Evolutionary conservation across 2,329 filamentous ascomycete species (phyloP).

Genomic region (Fusarium metavorans): DNA sequence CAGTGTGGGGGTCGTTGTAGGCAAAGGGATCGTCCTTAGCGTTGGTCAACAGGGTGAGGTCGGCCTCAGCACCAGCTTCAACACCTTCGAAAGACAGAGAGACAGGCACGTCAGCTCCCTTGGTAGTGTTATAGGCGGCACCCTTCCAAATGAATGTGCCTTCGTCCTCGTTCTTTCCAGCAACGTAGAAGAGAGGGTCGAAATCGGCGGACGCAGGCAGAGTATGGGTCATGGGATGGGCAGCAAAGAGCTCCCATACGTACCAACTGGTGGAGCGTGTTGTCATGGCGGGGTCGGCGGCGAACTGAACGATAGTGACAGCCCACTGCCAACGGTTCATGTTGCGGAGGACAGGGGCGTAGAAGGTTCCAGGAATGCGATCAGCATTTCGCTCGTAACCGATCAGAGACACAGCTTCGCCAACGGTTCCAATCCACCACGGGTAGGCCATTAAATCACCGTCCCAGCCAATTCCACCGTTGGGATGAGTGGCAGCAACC

Average conservation of each 20-base stretch:
- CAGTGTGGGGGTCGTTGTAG: constrained; percentile 57
- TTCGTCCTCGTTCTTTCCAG: constrained; percentile 57
- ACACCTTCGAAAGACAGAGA: constrained; percentile 60
- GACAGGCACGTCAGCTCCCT: constrained; percentile 58
- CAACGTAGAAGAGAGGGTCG: constrained; percentile 63
- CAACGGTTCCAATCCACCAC: constrained; percentile 71
- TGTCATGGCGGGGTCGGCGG: constrained; percentile 60
- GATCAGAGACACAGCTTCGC: constrained; percentile 74
- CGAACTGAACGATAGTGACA: constrained; percentile 63
- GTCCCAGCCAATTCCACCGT: constrained; percentile 62
- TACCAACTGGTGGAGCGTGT: constrained; percentile 64
- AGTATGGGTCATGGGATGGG: constrained; percentile 59
- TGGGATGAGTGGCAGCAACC: constrained; percentile 63
- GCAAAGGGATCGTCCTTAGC: constrained; percentile 55
- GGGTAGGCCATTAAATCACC: constrained; percentile 60
- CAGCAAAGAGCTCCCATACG: constrained; percentile 62
- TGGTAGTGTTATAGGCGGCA: constrained; percentile 65
- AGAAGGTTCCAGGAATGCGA: constrained; percentile 65
- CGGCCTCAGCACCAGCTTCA: constrained; percentile 52
- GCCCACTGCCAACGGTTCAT: constrained; percentile 64
- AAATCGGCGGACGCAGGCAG: constrained; percentile 58
- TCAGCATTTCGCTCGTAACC: constrained; percentile 75
- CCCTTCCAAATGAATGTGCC: constrained; percentile 62
- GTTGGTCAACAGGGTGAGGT: constrained; percentile 60
- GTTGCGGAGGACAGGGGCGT: constrained; percentile 63